A percentile compares a stretch with the other conserved stretches of the same genome.
Evolutionary conservation across 1,139 yeast genomes (phyloP).

Genomic region (Nakaseomyces nivariensis): DNA sequence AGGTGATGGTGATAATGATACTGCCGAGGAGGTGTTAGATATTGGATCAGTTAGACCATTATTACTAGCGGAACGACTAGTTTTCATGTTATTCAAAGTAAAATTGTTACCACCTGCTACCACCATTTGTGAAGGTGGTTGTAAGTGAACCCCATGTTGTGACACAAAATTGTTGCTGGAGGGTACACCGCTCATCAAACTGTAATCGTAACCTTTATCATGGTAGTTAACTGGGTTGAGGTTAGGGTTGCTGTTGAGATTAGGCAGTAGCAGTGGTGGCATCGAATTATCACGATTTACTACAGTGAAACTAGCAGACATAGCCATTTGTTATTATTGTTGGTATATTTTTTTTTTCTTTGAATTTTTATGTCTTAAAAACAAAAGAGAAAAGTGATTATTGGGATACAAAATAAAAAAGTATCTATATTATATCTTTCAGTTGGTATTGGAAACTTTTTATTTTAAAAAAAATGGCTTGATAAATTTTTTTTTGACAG

Average conservation of each 20-base stretch:
- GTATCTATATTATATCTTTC: no score
- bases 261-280: constrained; percentile 26
- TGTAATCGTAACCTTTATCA: constrained; percentile 1
- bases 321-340: constrained; percentile 1
- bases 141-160: background rate
- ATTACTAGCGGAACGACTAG: no score
- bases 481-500: background rate
- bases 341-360: background rate
- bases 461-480: background rate
- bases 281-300: constrained; percentile 19
- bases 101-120: background rate
- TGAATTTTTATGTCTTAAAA: background rate
- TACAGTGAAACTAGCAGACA: constrained; percentile 20
- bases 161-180: background rate
- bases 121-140: background rate
- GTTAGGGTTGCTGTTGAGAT: constrained; percentile 6
- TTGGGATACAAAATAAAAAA: no score
- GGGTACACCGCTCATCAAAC: background rate
- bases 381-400: no score
- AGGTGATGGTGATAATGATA: background rate
- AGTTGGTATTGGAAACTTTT: no score
- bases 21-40: background rate
- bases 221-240: background rate
- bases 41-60: background rate
- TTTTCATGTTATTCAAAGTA: background rate